These are phyloP conservation scores for Xenoacremonium recifei DNA, from an alignment of 2,329 filamentous ascomycete species.

Conservation along the genomic window DNA sequence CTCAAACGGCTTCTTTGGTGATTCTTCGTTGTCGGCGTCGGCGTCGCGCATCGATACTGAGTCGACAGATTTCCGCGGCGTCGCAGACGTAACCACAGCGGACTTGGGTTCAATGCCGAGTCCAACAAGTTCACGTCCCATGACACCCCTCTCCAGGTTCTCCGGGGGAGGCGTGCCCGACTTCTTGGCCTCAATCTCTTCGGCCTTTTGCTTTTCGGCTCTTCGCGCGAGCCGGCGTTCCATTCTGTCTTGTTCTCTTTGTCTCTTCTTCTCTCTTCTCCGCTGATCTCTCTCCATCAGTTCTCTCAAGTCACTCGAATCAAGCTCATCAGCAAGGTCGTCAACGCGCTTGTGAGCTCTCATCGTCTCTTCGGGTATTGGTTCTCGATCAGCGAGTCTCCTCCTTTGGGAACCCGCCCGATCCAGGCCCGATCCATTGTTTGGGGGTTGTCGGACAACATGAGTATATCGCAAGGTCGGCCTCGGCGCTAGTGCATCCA, in stretches of 20 bases:
- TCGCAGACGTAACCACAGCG: conserved; percentile 55
- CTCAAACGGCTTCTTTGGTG: conserved; percentile 22
- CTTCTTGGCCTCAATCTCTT: conserved; percentile 54
- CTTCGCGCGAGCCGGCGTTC: conserved; percentile 63
- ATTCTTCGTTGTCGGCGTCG: conserved; percentile 16
- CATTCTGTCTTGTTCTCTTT: conserved; percentile 64
- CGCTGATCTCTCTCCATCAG: conserved; percentile 87
- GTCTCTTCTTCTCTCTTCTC: conserved; percentile 71
- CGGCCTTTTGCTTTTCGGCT: conserved; percentile 64
- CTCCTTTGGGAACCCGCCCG: conserved; percentile 51
- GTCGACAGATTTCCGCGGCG: conserved; percentile 34
- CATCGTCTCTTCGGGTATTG: conserved; percentile 60
- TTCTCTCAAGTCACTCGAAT: conserved; percentile 79
- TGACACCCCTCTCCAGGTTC: conserved; percentile 59
- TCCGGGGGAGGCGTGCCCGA: conserved; percentile 50
- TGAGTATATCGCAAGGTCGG: conserved; percentile 77
- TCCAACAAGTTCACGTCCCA: conserved; percentile 57
- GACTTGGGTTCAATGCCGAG: conserved; percentile 58
- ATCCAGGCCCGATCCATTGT: conserved; percentile 43
- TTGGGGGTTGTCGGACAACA: conserved; percentile 56
- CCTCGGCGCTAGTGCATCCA: conserved; percentile 80
- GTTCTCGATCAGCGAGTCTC: conserved; percentile 47
- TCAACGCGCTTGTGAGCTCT: conserved; percentile 63
- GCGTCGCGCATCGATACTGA: conserved; percentile 23
- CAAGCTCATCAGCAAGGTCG: conserved; percentile 79